These are phyloP conservation scores for Iodosphaeria phyllophila DNA, from an alignment of 2,329 filamentous ascomycete species.

Conservation along the genomic window DNA sequence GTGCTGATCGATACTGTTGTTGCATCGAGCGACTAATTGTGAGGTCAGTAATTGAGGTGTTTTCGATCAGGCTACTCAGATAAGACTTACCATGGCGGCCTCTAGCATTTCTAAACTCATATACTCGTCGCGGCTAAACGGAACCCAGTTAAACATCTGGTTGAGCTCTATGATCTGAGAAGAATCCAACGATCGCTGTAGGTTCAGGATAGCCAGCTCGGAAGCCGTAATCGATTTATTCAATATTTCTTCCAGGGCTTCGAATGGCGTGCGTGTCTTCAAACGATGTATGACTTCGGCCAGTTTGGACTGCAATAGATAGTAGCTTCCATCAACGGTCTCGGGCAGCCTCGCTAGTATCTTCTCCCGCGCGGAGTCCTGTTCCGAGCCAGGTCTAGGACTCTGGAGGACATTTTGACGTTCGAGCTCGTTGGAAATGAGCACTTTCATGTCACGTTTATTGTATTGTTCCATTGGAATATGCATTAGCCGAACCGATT, in stretches of 20 bases:
- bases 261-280: too few species aligned
- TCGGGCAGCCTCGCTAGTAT: conserved; percentile 7
- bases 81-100: conserved; percentile 8
- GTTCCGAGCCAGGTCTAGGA: conserved; percentile 5
- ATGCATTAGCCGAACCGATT: conserved; percentile 2
- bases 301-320: too few species aligned
- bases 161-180: conserved; percentile 10
- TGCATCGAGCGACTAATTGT: conserved; percentile 7
- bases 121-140: conserved; percentile 4
- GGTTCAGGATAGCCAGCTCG: conserved; percentile 8
- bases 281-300: too few species aligned
- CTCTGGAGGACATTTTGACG: conserved; percentile 5
- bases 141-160: conserved; percentile 10
- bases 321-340: too few species aligned
- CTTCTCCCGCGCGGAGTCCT: conserved; percentile 6
- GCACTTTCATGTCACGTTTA: conserved; percentile 7
- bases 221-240: too few species aligned
- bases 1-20: conserved; percentile 7
- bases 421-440: conserved; percentile 6
- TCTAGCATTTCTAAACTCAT: conserved; percentile 8
- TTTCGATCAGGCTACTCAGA: not conserved
- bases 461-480: conserved; percentile 8
- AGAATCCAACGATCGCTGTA: conserved; percentile 7
- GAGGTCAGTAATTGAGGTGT: conserved; percentile 1
- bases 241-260: too few species aligned